Evolutionary conservation across 106 monocot species (phyloP).

Genomic region (Alisma plantagoaquatica): DNA sequence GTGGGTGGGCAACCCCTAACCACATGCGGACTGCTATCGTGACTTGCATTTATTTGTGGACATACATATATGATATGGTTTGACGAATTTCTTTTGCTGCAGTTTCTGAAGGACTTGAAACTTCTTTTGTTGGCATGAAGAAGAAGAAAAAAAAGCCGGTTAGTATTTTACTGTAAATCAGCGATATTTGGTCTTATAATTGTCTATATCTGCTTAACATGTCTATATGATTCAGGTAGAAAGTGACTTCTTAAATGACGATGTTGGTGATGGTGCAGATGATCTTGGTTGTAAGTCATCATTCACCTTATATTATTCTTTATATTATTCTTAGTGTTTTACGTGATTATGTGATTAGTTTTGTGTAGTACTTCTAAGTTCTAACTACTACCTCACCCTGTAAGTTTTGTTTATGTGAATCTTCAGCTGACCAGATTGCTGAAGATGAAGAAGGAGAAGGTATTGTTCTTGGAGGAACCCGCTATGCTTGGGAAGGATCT

Average conservation of each 20-base stretch:
- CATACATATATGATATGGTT: no score
- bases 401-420: background rate
- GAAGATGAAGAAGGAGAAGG: conserved; percentile 77
- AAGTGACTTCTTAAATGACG: conserved; percentile 50
- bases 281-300: conserved; percentile 34
- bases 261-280: conserved; percentile 55
- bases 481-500: conserved; percentile 87
- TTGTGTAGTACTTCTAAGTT: no score
- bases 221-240: conserved; percentile 46
- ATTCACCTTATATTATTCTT: background rate
- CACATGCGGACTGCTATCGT: no score
- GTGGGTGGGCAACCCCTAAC: no score
- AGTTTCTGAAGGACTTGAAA: conserved; percentile 54
- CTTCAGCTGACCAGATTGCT: conserved; percentile 43
- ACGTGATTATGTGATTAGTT: background rate
- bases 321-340: background rate
- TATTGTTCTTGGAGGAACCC: conserved; percentile 32
- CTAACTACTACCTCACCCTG: background rate
- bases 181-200: background rate
- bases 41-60: no score
- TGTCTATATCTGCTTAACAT: background rate
- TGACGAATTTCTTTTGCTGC: no score
- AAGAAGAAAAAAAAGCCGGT: conserved; percentile 98
- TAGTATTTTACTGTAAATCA: conserved; percentile 1
- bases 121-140: conserved; percentile 78